Base-by-base conservation (phyloP, 1,284 basidiomycete genomes). In the Schizophyllum commune region DNA sequence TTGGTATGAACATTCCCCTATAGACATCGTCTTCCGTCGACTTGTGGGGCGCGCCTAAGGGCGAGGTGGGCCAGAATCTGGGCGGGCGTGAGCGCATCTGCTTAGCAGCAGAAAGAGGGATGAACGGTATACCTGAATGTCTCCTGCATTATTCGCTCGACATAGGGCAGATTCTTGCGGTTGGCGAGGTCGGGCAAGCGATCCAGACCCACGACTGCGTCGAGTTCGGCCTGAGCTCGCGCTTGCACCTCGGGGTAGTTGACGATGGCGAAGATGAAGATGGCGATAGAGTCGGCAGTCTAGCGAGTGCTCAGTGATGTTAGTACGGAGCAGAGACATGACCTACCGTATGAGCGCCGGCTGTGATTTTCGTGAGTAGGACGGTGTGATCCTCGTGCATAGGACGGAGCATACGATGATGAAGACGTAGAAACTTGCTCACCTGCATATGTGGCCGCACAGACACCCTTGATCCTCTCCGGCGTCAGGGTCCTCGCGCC, bases 211-310 rank as follows among this genome's bases (percentile, higher is more conserved):
- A 70, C 61, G 2, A 71, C 65, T 2, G 52, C 47, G 56, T 67
- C 65, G 32, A 70, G 55, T 34, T 69, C 68, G 2, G 59, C 60
- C 34, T 70, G 66, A 1, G 66, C 69, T 17, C 63, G 60, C n/a
- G 56, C 53, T 60, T 68, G 67, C 20, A 67, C 63, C 22, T 65
- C 63, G 1, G 68, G 67, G 51, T 68, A 60, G 9, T 67, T 52
- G 1, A 66, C 55, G 65, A 70, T 69, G 0, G 65, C 67, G 27
- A 69, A 62, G 13, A 77, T 71, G 65, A 76, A 77, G 2, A 67
- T 59, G 33, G 57, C 53, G 2, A 63, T 52, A 0, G 55, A 34
- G 33, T 58, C 61, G 54, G 9, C 8, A 2, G 56, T 57, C 56
- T 57, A 32, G 19, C 21, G 32, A 32, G 4, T 20, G 32, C 2